Evolutionary conservation across 805 yeast species (phyloP).

Genomic region (Danielia oregonensis): DNA sequence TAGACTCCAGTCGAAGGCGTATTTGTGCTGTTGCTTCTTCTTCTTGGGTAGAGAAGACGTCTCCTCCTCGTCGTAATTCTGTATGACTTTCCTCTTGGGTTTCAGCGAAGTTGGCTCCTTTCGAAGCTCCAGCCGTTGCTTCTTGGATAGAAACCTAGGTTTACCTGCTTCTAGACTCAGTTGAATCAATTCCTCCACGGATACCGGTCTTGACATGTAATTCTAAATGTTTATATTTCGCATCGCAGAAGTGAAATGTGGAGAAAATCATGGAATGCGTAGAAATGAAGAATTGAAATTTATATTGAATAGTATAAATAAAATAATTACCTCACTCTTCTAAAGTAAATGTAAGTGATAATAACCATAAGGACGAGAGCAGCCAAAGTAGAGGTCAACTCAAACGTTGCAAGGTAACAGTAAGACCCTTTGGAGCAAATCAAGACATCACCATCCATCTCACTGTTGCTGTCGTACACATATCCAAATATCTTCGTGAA

Average conservation of each 20-base stretch:
- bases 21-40: constrained; percentile 25
- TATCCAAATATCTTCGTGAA: constrained; percentile 31
- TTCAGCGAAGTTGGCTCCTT: no score
- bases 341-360: constrained; percentile 6
- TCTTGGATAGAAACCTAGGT: constrained; percentile 14
- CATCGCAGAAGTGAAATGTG: no score
- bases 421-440: constrained; percentile 25
- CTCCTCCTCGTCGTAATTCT: no score
- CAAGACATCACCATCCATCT: constrained; percentile 12
- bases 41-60: no score
- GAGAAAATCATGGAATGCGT: no score
- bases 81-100: no score
- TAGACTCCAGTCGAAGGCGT: constrained; percentile 66
- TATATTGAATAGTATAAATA: no score
- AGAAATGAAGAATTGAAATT: no score
- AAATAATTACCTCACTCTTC: no score
- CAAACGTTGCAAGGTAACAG: constrained; percentile 26
- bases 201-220: constrained; percentile 14
- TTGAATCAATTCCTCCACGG: constrained; percentile 14
- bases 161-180: constrained; percentile 5
- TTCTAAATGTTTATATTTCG: no score
- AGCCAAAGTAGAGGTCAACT: constrained; percentile 22
- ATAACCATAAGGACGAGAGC: constrained; percentile 17
- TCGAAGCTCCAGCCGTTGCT: constrained; percentile 7
- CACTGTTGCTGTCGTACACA: constrained; percentile 25